These are phyloP conservation scores for Adiantum capillusveneris DNA, from an alignment of 75 land plant genomes.

Conservation along the genomic window DNA sequence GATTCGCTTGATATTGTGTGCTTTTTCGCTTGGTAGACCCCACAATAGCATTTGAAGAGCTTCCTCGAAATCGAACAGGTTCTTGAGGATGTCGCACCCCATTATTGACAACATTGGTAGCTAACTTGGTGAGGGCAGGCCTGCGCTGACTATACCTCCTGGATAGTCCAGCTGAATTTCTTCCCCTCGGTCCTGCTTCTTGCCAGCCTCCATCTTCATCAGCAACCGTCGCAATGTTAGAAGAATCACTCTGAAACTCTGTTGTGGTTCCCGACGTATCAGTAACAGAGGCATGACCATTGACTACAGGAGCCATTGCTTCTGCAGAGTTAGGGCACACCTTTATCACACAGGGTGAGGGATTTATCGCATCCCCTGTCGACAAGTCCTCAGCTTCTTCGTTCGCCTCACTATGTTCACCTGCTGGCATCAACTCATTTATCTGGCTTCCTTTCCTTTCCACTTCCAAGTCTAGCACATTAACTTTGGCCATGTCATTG, in stretches of 20 bases:
- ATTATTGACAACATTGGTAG: constrained; percentile 11
- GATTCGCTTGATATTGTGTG: neutral
- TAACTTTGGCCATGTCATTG: neutral
- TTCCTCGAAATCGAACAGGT: constrained; percentile 19
- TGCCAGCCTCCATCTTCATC: constrained; percentile 88
- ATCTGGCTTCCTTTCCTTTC: too few species aligned
- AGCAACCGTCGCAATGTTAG: neutral
- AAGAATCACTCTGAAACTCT: neutral
- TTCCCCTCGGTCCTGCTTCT: constrained; percentile 64
- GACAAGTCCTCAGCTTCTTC: too few species aligned
- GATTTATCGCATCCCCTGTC: too few species aligned
- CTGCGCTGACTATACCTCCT: constrained; percentile 24
- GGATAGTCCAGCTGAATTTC: constrained; percentile 25
- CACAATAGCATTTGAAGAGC: constrained; percentile 3
- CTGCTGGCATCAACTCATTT: too few species aligned
- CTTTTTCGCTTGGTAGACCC: constrained; percentile 7
- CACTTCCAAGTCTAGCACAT: neutral
- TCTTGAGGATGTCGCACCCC: constrained; percentile 7
- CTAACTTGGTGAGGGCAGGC: constrained; percentile 42
- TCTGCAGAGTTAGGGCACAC: neutral
- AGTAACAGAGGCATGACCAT: neutral
- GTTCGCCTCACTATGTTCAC: too few species aligned
- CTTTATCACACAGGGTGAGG: too few species aligned
- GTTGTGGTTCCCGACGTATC: neutral
- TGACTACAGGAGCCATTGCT: too few species aligned